A percentile compares a stretch with the other conserved stretches of the same genome.
These are phyloP conservation scores for Xerocomus potaroensis DNA, from an alignment of 768 basidiomycete genomes.

Conservation along the genomic window DNA sequence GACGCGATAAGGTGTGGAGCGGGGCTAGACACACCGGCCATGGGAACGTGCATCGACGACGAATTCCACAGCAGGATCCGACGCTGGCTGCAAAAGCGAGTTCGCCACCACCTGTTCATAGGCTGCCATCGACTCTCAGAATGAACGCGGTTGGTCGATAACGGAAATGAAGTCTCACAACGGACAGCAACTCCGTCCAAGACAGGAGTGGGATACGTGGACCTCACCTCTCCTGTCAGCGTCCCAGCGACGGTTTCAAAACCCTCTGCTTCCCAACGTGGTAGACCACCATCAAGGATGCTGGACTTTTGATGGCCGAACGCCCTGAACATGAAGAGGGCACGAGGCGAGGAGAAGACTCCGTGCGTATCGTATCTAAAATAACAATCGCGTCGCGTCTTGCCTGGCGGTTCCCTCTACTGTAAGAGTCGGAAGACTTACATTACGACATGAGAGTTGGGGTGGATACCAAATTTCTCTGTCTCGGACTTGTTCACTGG, in stretches of 20 bases:
- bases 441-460: constrained; percentile 80
- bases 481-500: constrained; percentile 15
- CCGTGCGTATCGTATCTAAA: constrained; percentile 85
- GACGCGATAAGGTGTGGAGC: not conserved
- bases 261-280: constrained; percentile 71
- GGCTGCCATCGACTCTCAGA: constrained; percentile 38
- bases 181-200: constrained; percentile 49
- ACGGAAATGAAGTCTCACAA: constrained; percentile 31
- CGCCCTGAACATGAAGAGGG: constrained; percentile 90
- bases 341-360: constrained; percentile 88
- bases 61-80: constrained; percentile 49
- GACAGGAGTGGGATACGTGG: constrained; percentile 49
- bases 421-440: constrained; percentile 30
- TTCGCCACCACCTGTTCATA: constrained; percentile 83
- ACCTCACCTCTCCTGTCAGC: constrained; percentile 19
- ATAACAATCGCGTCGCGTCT: constrained; percentile 9
- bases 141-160: constrained; percentile 30
- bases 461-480: constrained; percentile 71
- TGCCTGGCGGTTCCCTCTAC: not conserved
- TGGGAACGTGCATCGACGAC: constrained; percentile 85
- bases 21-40: constrained; percentile 48
- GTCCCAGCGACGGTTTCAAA: constrained; percentile 43
- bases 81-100: constrained; percentile 43
- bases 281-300: constrained; percentile 90
- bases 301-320: constrained; percentile 87